Conservation (phyloP, 225 moss, liverwort and hornwort species). For the Ulota crispa region DNA sequence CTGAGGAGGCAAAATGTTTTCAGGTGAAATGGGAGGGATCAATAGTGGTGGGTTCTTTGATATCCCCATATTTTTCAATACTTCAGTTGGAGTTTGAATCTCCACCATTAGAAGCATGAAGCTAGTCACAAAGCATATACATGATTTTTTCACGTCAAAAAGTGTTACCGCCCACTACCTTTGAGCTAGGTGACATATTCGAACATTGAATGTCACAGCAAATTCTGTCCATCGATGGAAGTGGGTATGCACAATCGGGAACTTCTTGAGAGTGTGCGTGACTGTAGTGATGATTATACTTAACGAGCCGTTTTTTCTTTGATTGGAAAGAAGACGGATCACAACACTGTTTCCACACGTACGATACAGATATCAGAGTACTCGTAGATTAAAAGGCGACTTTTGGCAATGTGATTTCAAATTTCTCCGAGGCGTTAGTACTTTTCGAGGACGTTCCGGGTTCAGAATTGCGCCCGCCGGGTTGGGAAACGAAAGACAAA, state of each 20-base stretch:
- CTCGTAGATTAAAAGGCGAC: neutral
- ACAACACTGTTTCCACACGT: neutral
- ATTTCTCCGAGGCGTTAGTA: neutral
- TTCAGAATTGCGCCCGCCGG: neutral
- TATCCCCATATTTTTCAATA: neutral
- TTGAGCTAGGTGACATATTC: neutral
- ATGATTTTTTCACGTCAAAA: neutral
- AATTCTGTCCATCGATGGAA: neutral
- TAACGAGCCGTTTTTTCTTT: neutral
- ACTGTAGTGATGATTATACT: neutral
- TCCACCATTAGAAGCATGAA: neutral
- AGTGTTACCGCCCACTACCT: neutral
- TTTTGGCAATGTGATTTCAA: neutral
- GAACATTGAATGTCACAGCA: neutral
- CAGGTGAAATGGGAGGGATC: neutral
- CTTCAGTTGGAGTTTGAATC: neutral
- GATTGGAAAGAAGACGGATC: neutral
- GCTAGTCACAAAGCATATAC: neutral
- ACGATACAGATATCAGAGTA: no score
- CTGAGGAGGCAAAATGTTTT: neutral
- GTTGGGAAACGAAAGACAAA: neutral
- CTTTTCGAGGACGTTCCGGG: neutral
- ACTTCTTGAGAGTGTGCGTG: neutral
- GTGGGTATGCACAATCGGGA: neutral
- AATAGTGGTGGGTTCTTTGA: neutral